Evolutionary conservation across 495 filamentous ascomycete species (phyloP).

Genomic region (Bombardia bombarda): DNA sequence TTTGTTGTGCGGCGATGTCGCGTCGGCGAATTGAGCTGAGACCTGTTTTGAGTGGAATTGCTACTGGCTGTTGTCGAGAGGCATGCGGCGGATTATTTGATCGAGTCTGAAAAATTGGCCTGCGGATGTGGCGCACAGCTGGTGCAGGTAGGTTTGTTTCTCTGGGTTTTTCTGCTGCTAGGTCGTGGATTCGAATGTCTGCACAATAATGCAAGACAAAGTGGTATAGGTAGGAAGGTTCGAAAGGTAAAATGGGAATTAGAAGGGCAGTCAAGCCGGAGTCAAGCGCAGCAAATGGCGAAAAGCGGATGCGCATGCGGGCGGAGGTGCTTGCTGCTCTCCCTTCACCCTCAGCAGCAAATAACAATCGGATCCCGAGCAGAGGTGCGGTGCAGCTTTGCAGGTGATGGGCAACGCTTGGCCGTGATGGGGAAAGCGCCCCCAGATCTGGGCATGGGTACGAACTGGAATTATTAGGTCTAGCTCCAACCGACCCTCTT

Average conservation of each 20-base stretch:
- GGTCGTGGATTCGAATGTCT: neutral
- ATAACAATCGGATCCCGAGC: conserved; percentile 4
- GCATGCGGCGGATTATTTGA: too few species aligned
- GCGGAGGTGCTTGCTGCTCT: neutral
- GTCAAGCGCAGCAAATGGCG: neutral
- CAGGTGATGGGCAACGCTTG: conserved; percentile 1
- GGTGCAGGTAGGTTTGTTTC: too few species aligned
- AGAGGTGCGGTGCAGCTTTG: neutral
- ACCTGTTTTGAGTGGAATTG: too few species aligned
- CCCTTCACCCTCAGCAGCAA: neutral
- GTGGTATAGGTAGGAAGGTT: neutral
- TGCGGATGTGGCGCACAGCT: too few species aligned
- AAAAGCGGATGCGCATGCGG: neutral
- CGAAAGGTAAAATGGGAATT: neutral
- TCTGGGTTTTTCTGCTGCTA: too few species aligned
- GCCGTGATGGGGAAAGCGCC: conserved; percentile 4
- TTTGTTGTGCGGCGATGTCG: neutral
- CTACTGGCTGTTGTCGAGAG: too few species aligned
- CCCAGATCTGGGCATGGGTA: conserved; percentile 5
- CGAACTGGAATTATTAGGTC: conserved; percentile 2
- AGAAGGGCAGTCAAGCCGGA: neutral
- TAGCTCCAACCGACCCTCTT: conserved; percentile 4
- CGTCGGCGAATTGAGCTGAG: neutral
- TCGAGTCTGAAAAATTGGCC: too few species aligned
- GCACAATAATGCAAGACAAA: neutral